These are phyloP conservation scores for Blastobotrys indianensis DNA, from an alignment of 1,139 yeast species.

Conservation along the genomic window DNA sequence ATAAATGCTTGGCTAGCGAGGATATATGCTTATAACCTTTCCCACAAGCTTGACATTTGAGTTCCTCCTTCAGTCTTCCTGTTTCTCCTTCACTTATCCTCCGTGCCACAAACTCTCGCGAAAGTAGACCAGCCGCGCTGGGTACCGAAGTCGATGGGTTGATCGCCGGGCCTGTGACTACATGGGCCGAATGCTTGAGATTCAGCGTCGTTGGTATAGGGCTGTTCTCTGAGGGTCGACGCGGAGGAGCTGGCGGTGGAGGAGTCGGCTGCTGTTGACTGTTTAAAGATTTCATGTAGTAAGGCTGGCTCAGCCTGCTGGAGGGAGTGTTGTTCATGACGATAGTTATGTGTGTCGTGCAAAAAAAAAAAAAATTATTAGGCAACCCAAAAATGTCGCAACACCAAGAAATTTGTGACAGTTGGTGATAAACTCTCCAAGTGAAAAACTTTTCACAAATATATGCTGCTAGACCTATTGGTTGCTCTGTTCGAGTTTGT, in stretches of 20 bases:
- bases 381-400: no score
- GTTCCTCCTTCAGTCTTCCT: slow-evolving; percentile 74
- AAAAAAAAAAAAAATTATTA: slow-evolving; percentile 1
- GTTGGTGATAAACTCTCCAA: no score
- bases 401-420: no score
- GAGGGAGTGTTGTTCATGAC: not conserved
- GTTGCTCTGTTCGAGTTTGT: no score
- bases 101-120: slow-evolving; percentile 67
- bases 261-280: slow-evolving; percentile 1
- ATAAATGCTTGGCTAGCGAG: slow-evolving; percentile 65
- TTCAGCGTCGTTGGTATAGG: not conserved
- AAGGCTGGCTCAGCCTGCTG: slow-evolving; percentile 3
- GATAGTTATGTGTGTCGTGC: not conserved
- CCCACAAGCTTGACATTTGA: slow-evolving; percentile 85
- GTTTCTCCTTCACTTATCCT: slow-evolving; percentile 83
- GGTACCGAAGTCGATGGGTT: slow-evolving; percentile 7
- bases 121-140: slow-evolving; percentile 9
- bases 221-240: not conserved
- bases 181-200: no score
- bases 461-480: no score
- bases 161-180: no score
- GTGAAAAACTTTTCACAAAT: no score
- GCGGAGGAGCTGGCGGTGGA: not conserved
- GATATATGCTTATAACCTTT: slow-evolving; percentile 85
- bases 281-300: not conserved